These are phyloP conservation scores for Fusarium udum DNA, from an alignment of 2,329 filamentous ascomycete genomes.

Conservation along the genomic window DNA sequence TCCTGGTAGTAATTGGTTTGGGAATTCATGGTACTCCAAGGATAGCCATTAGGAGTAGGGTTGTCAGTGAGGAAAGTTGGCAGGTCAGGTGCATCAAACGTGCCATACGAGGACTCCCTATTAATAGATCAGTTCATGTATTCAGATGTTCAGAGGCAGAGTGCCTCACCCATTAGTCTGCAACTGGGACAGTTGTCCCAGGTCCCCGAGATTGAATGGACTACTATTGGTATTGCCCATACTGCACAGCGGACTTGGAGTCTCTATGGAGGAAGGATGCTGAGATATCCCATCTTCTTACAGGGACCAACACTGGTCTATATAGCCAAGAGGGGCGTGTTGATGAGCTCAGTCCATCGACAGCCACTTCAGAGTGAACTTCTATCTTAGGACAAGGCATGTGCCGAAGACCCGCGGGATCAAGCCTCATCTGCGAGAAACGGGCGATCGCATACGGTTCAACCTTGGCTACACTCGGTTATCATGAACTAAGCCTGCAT, in stretches of 20 bases:
- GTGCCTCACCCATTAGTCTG: conserved; percentile 38
- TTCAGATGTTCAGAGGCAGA: not conserved
- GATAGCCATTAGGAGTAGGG: conserved; percentile 58
- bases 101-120: conserved; percentile 54
- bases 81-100: conserved; percentile 49
- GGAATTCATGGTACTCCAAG: conserved; percentile 60
- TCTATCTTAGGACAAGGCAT: conserved; percentile 1
- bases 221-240: conserved; percentile 38
- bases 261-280: conserved; percentile 4
- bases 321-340: conserved; percentile 22
- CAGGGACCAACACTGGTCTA: conserved; percentile 21
- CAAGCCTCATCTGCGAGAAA: conserved; percentile 13
- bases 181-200: conserved; percentile 32
- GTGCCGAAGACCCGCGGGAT: conserved; percentile 26
- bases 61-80: conserved; percentile 59
- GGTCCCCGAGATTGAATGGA: conserved; percentile 20
- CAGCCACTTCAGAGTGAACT: conserved; percentile 12
- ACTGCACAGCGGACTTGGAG: not conserved
- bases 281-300: not conserved
- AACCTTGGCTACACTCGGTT: not conserved
- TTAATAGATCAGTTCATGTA: conserved; percentile 8
- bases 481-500: conserved; percentile 5
- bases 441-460: conserved; percentile 8
- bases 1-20: conserved; percentile 61
- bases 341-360: not conserved